Base-by-base conservation (phyloP, 2,329 filamentous ascomycete species). In the Trichoderma arundinaceum region DNA sequence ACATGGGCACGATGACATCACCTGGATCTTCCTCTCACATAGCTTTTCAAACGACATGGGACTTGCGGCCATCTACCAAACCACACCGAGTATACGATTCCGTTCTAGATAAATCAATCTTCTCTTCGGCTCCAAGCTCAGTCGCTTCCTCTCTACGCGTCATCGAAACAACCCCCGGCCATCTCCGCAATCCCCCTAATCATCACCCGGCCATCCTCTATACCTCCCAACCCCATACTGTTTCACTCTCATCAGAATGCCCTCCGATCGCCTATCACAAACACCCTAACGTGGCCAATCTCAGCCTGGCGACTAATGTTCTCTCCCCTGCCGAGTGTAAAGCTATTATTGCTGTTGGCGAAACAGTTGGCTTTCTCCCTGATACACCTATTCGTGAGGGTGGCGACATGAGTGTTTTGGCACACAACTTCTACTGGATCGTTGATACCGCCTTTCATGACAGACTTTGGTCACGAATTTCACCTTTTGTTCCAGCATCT, bases 351-450 rank as follows among this genome's bases (percentile, higher is more conserved):
- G 85, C 87, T 0, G 86, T 88, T 0, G 88, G 85, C 5, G 89
- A 92, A 73, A 81, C 81, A 0, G 83, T 90, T 52, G 84, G 84
- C 7, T 92, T 91, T 68, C 80, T 88, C 0, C 89, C 89, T 0
- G 89, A 92, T 71, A 86, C 87, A 0, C 89, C 89, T 0, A 78
- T 91, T 35, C 84, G 87, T 2, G 85, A 87, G n/a, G 86, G 88
- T 64, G 86, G 86, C 15, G 87, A 90, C 61, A 81, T 82, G 28
- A 90, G 87, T 71, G 83, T 91, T 53, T 75, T 91, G 1, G 89
- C 89, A 0, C 89, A 91, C 77, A 91, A 91, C 74, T 90, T 91
- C 70, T 91, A 91, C 78, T 91, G 89, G 89, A 81, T 91, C 8
- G 81, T 88, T 12, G 89, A 91, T 69, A 79, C 81, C 22, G 79